Conservation (phyloP, 345 rosid species). For the Mangifera indica region DNA sequence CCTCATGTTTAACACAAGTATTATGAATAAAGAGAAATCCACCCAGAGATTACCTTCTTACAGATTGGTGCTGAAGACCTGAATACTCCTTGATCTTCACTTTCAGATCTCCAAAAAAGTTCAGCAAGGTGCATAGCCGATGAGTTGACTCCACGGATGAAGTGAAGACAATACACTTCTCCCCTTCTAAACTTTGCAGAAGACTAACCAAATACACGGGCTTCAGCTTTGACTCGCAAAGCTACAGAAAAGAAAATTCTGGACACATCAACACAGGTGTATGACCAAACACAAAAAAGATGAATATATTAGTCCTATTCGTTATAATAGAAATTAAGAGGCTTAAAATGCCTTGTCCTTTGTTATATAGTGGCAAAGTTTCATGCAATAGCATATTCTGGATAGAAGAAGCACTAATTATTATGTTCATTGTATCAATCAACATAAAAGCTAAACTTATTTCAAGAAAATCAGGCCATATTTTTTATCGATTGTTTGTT, state of each 20-base stretch:
- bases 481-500: not conserved
- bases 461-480: not conserved
- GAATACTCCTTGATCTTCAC: constrained; percentile 87
- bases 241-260: constrained; percentile 36
- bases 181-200: constrained; percentile 65
- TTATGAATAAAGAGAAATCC: constrained; percentile 7
- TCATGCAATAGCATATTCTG: not conserved
- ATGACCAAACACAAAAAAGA: not conserved
- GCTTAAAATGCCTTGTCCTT: not conserved
- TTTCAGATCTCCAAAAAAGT: constrained; percentile 66
- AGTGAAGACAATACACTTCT: constrained; percentile 84
- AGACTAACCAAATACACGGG: constrained; percentile 77
- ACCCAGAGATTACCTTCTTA: constrained; percentile 58
- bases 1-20: not conserved
- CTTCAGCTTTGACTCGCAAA: constrained; percentile 73
- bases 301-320: not conserved
- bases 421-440: not conserved
- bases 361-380: not conserved
- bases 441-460: not conserved
- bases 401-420: not conserved
- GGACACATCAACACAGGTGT: not conserved
- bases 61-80: constrained; percentile 71
- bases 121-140: constrained; percentile 72
- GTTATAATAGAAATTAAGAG: too few relatives aligned
- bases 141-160: constrained; percentile 88